These are phyloP conservation scores for Aspergillus cavernicola DNA, from an alignment of 495 filamentous ascomycete species.

Conservation along the genomic window DNA sequence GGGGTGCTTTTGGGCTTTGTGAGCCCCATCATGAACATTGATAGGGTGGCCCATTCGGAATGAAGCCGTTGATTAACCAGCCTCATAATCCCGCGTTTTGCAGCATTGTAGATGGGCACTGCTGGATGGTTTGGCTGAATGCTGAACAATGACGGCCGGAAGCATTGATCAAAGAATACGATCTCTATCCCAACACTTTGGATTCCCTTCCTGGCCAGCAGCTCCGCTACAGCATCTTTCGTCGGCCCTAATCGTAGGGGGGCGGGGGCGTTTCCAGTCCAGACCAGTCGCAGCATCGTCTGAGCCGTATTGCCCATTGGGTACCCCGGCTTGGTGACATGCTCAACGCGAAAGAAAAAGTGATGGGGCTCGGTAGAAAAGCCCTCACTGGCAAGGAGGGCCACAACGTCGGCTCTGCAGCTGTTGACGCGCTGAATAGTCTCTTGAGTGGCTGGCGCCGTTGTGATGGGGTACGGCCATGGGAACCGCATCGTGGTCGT, in stretches of 20 bases:
- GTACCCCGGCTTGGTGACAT: conserved; percentile 1
- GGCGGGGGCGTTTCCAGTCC: not conserved
- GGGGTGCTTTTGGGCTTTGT: not conserved
- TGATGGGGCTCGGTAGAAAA: not conserved
- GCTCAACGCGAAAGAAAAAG: not conserved
- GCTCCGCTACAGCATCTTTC: not conserved
- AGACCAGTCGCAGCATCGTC: not conserved
- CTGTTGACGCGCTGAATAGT: not conserved
- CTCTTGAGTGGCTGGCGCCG: not conserved
- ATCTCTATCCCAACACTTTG: not conserved
- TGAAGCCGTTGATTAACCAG: not conserved
- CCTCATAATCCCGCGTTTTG: not conserved
- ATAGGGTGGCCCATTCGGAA: not conserved
- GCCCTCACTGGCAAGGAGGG: not conserved
- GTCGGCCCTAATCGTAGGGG: not conserved
- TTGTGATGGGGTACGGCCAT: not conserved
- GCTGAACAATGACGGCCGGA: not conserved
- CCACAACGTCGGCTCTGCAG: not conserved
- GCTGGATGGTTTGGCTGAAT: not conserved
- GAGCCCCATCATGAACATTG: not conserved
- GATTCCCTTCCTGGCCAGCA: not conserved
- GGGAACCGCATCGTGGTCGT: not conserved
- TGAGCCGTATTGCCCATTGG: not conserved
- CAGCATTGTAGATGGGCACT: not conserved
- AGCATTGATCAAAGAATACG: not conserved